Evolutionary conservation across 371 early-diverging fungal species (phyloP), one percentile per base, ranked within the genome.

Genomic region (Umbelopsis sp.): DNA sequence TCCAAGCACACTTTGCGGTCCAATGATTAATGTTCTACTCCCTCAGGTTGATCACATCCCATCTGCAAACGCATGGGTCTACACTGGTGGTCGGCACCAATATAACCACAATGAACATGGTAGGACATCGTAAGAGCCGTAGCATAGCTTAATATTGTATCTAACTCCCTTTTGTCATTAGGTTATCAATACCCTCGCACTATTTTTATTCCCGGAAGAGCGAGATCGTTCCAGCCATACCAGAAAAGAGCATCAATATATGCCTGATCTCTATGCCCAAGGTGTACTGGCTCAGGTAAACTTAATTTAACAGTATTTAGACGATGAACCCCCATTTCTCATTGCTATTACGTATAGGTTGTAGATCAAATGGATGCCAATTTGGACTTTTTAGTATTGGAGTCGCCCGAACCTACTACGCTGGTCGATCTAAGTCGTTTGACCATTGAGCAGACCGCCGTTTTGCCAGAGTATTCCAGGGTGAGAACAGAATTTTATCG

Each of bases 71-170:
- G 14, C 79, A 79, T 67, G 84, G 81, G 0, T 87, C 85, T 0
- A 85, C 88, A 0, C 72, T 87, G 6, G 70, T 87, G 3, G 71
- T 84, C 0, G 88, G 88, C 52, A 85, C 82, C 63, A 85, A 78
- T 25, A 75, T 87, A 12, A 82, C 84, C 6, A 81, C 80, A n/a
- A 85, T 87, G 83, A 87, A 87, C 65, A 83, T 79, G 84, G 88
- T 85, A 76, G 45, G 64, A 22, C 3, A 8, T 9, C 38, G 70
- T 24, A 22, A 22, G n/a, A 20, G 29, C 25, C 0, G 2, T 41
- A 12, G 41, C 29, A 29, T 29, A 29, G 3, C 3, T 29, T 29
- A 4, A 29, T 29, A 29, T 29, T 29, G 29, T 29, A 29, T 4
- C 29, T 29, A 29, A 29, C 29, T 29, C 29, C 4, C 1, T 29